Percentiles rank a stretch among this genome's conserved stretches.
These are phyloP conservation scores for Rhizoctonia solani DNA, from an alignment of 1,284 basidiomycete species.

Conservation along the genomic window DNA sequence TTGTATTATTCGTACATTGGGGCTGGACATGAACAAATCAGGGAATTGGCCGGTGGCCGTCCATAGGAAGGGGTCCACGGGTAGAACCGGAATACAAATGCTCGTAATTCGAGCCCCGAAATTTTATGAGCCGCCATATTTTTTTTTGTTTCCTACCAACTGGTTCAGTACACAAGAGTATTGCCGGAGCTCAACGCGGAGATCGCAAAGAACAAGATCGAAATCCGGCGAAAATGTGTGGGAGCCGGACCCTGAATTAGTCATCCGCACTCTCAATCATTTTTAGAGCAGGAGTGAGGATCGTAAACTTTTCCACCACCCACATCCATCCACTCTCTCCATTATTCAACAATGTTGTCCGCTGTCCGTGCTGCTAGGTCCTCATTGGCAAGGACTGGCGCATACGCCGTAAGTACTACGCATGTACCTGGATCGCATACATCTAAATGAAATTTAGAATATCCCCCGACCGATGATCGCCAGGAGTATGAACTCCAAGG, in stretches of 20 bases:
- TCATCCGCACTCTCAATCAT: conserved; percentile 4
- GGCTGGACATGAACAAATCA: not conserved
- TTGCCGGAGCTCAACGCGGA: not conserved
- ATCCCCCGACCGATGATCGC: conserved; percentile 39
- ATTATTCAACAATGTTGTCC: conserved; percentile 62
- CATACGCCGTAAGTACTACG: conserved; percentile 61
- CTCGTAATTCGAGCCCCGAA: too few species aligned
- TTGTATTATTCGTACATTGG: too few species aligned
- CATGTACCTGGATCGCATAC: not conserved
- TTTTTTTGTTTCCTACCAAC: too few species aligned
- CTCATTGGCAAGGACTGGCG: conserved; percentile 62
- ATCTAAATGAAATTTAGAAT: conserved; percentile 25
- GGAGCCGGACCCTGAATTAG: conserved; percentile 10
- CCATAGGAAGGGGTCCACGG: not conserved
- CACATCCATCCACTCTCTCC: conserved; percentile 46
- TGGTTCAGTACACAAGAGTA: too few species aligned
- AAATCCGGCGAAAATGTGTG: conserved; percentile 24
- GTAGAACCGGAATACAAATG: not conserved
- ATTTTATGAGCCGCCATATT: too few species aligned
- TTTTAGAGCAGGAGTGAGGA: conserved; percentile 12
- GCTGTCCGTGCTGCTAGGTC: conserved; percentile 63
- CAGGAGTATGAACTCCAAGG: conserved; percentile 41
- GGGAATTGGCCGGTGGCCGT: not conserved
- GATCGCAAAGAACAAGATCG: conserved; percentile 6
- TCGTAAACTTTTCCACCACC: conserved; percentile 4